A percentile compares a stretch with the other conserved stretches of the same genome.
Conservation (phyloP, 164 flowering plant species). For the grape (Vitis vinifera) region ASM3070453v1 NC_081815.1:9601001-9601500, state of each 20-base stretch:
- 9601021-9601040: slow-evolving; percentile 67
- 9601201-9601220: slow-evolving; percentile 45
- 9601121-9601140: background rate
- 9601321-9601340: background rate
- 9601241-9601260: slow-evolving; percentile 75
- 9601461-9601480: too few species aligned
- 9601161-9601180: background rate
- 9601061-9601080: slow-evolving; percentile 68
- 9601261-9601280: slow-evolving; percentile 82
- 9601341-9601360: too few species aligned
- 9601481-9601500: too few species aligned
- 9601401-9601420: too few species aligned
- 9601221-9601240: slow-evolving; percentile 88
- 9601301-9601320: slow-evolving; percentile 67
- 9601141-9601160: background rate
- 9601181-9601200: background rate
- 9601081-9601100: slow-evolving; percentile 74
- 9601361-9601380: too few species aligned
- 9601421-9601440: too few species aligned
- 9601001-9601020: background rate
- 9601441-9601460: too few species aligned
- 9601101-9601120: background rate
- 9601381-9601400: too few species aligned
- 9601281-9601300: slow-evolving; percentile 78
- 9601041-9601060: slow-evolving; percentile 66